Conservation (phyloP, 257 asterid genomes). For the Linderniella brevidens region DNA sequence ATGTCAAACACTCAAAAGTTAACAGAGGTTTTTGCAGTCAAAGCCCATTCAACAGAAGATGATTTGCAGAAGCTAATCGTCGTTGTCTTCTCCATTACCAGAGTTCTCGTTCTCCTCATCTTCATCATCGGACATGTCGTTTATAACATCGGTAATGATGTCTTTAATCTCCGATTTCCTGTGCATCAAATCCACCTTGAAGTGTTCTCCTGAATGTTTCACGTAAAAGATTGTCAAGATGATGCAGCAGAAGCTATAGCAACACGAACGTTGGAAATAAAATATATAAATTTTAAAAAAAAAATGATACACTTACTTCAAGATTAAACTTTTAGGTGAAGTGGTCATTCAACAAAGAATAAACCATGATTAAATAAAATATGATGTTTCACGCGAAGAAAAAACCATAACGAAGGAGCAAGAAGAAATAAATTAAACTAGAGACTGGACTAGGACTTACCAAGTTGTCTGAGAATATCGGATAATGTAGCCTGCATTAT, state of each 20-base stretch:
- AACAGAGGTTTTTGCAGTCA: too few relatives aligned
- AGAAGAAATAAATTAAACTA: not conserved
- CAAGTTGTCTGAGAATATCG: slow-evolving; percentile 71
- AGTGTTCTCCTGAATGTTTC: slow-evolving; percentile 41
- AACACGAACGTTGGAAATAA: too few relatives aligned
- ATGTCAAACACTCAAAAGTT: too few relatives aligned
- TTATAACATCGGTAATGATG: slow-evolving; percentile 69
- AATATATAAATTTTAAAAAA: too few relatives aligned
- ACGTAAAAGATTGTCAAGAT: slow-evolving; percentile 11
- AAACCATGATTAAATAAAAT: too few relatives aligned
- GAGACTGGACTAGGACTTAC: slow-evolving; percentile 23
- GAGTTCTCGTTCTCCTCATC: slow-evolving; percentile 25
- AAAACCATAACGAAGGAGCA: too few relatives aligned
- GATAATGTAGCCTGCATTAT: slow-evolving; percentile 76
- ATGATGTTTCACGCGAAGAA: too few relatives aligned
- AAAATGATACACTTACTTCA: too few relatives aligned
- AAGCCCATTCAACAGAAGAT: too few relatives aligned
- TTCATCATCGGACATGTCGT: slow-evolving; percentile 78
- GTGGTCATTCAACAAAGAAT: too few relatives aligned
- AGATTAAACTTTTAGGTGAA: too few relatives aligned
- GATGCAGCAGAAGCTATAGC: too few relatives aligned
- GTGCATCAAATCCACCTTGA: slow-evolving; percentile 44
- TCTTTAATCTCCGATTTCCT: slow-evolving; percentile 69
- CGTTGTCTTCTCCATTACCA: slow-evolving; percentile 26
- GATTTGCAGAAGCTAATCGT: slow-evolving; percentile 13